These are phyloP conservation scores for Paraurostyla sp. DNA, from an alignment of 73 alveolate species.

Conservation along the genomic window DNA sequence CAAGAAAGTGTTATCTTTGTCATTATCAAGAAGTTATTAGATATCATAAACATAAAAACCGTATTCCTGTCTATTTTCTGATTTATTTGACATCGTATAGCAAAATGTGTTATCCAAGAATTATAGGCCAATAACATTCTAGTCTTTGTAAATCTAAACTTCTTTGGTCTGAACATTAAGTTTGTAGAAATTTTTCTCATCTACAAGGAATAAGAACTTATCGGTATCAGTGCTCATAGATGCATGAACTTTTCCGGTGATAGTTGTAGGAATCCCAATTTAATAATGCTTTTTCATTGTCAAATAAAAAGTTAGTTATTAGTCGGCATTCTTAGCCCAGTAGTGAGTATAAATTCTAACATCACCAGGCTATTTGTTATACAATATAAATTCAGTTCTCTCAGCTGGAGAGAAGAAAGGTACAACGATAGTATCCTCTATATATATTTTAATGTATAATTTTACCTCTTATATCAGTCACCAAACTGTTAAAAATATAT, in stretches of 20 bases:
- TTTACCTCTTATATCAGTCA: background rate
- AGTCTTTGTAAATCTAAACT: background rate
- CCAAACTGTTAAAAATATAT: conserved; percentile 15
- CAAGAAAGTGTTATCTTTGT: background rate
- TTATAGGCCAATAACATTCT: conserved; percentile 8
- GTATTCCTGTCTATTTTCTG: background rate
- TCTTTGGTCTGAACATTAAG: background rate
- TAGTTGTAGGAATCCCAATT: background rate
- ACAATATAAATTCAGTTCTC: conserved; percentile 43
- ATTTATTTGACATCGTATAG: conserved; percentile 29
- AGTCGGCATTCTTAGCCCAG: conserved; percentile 40
- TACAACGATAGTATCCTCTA: conserved; percentile 5
- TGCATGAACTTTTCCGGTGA: conserved; percentile 38
- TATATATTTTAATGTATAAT: too few relatives aligned
- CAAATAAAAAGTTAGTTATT: conserved; percentile 21
- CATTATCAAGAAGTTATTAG: conserved; percentile 5
- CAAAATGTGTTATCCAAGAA: conserved; percentile 41
- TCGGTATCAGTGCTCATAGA: conserved; percentile 31
- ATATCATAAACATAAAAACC: conserved; percentile 52
- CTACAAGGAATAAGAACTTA: conserved; percentile 2
- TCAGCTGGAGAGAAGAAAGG: conserved; percentile 52
- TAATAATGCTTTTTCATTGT: background rate
- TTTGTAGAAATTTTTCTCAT: conserved; percentile 32
- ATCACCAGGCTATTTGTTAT: conserved; percentile 42
- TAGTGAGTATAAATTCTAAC: conserved; percentile 50